Evolutionary conservation across 208 protist genomes (phyloP).

Genomic region (Blastocrithidia nonstop): DNA sequence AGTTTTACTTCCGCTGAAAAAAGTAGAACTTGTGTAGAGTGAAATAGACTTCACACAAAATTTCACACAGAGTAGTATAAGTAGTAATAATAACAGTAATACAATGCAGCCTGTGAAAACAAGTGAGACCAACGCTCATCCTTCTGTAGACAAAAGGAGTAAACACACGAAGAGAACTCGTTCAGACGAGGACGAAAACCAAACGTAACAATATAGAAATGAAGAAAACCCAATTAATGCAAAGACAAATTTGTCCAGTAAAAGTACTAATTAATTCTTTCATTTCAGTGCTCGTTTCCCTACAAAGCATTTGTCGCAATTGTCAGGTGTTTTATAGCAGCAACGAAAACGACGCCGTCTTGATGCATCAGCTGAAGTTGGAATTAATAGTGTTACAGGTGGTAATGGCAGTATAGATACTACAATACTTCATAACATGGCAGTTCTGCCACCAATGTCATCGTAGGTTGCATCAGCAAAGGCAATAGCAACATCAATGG

Average conservation of each 20-base stretch:
- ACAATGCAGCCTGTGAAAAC: not conserved
- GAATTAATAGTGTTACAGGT: too few species aligned
- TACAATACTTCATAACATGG: too few species aligned
- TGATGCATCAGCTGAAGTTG: too few species aligned
- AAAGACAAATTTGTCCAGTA: too few species aligned
- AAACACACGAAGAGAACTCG: too few species aligned
- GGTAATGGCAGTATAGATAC: not conserved
- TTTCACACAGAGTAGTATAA: not conserved
- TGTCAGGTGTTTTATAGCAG: not conserved
- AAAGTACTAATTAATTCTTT: not conserved
- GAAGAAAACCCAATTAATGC: too few species aligned
- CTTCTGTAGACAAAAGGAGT: too few species aligned
- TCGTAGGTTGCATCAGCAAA: not conserved
- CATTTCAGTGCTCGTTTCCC: not conserved
- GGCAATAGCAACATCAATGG: not conserved
- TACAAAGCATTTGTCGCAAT: not conserved
- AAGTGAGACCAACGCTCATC: too few species aligned
- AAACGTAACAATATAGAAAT: too few species aligned
- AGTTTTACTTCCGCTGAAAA: constrained; percentile 33
- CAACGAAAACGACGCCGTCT: not conserved
- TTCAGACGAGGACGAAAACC: too few species aligned
- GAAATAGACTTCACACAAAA: constrained; percentile 4
- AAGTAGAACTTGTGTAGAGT: constrained; percentile 25
- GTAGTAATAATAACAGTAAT: not conserved
- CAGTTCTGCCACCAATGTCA: too few species aligned